Conservation (phyloP, 345 rosid species). For the Angophora floribunda region DNA sequence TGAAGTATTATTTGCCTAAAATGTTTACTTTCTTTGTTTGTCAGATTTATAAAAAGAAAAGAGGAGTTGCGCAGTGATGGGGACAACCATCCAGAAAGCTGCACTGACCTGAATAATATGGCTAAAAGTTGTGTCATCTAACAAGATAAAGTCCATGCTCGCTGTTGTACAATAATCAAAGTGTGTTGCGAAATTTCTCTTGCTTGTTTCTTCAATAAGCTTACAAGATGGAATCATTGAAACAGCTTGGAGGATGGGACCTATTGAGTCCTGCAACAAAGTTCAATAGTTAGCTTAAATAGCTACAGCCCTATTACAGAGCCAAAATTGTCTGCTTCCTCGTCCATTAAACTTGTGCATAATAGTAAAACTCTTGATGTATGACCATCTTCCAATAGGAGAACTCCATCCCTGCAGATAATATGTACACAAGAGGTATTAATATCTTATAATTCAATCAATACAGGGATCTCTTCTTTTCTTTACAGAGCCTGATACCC, state of each 20-base stretch:
- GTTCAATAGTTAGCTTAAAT: constrained; percentile 63
- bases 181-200: constrained; percentile 81
- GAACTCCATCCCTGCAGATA: constrained; percentile 98
- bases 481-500: constrained; percentile 59
- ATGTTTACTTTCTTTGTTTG: neutral
- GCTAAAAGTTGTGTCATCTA: constrained; percentile 66
- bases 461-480: constrained; percentile 52
- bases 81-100: neutral
- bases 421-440: constrained; percentile 80
- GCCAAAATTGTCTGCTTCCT: constrained; percentile 85
- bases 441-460: constrained; percentile 54
- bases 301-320: constrained; percentile 34
- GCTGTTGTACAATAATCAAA: constrained; percentile 91
- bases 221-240: constrained; percentile 79
- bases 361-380: constrained; percentile 81
- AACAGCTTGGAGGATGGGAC: constrained; percentile 76
- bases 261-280: constrained; percentile 98
- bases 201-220: constrained; percentile 82
- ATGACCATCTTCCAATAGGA: constrained; percentile 81
- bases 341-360: constrained; percentile 94
- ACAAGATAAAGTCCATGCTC: constrained; percentile 62
- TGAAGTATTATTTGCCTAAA: neutral
- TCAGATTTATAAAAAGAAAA: neutral
- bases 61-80: neutral
- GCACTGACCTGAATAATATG: constrained; percentile 70